Base-by-base conservation (phyloP, 1,284 basidiomycete species). In the Ustilago xerochloae region DNA sequence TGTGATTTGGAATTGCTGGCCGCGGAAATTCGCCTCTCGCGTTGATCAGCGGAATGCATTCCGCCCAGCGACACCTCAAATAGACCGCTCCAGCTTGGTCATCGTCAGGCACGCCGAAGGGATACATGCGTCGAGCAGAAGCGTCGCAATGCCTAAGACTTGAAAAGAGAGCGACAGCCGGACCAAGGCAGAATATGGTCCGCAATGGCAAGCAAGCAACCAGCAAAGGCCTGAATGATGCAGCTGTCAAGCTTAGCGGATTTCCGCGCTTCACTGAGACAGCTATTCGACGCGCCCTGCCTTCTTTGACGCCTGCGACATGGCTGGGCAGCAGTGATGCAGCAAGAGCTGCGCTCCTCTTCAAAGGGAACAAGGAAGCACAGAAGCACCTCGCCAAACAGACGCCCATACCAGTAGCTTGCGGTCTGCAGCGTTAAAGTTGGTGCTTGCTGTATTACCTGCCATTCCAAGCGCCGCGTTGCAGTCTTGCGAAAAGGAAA, bases 261-360 rank as follows among this genome's bases (percentile, higher is more conserved):
- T 60, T 18, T 41, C 36, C 59, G 49, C 43, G 59, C 51, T 61
- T 36, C 16, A 48, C 51, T 54, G 59, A 61, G 36, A 61, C 59
- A 48, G 16, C 36, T 13, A 41, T n/a, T n/a, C n/a, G n/a, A n/a
- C n/a, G n/a, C 50, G 50, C 36, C 26, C 38, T 52, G 26, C 38
- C 41, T 35, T 38, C 28, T n/a, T 18, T 8, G 41, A 43, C 49
- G 38, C 26, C 13, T 18, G 28, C 5, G 18, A 8, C 22, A 28
- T 52, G 29, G 50, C 50, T 29, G 38, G 29, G 9, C 24, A 51
- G 36, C 26, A 28, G n/a, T n/a, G n/a, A 52, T 52, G 50, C 22
- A 41, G 38, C 50, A 38, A 41, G 38, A n/a, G n/a, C n/a, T n/a
- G n/a, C n/a, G n/a, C n/a, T n/a, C n/a, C n/a, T n/a, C n/a, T n/a